Base-by-base conservation (phyloP, 2,329 filamentous ascomycete genomes). In the Aspergillus sergii region DNA sequence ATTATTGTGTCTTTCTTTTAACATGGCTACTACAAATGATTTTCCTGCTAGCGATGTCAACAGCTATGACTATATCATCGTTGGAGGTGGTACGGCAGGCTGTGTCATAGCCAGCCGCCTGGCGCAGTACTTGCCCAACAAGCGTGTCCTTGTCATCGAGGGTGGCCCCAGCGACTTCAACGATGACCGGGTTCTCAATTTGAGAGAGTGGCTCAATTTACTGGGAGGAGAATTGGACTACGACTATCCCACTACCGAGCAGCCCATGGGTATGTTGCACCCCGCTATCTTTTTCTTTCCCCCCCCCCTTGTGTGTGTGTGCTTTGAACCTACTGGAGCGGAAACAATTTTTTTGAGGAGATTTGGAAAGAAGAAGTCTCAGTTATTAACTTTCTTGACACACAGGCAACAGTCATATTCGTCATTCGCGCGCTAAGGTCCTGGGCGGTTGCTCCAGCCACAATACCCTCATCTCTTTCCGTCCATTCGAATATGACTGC, bases 401-500 rank as follows among this genome's bases (percentile, higher is more conserved):
- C 46, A 36, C 46, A 86, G 92, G 93, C 75, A 97, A 97, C 84
- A 95, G 91, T 61, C 86, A 93, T 81, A 96, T 97, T 81, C 89
- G 93, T 68, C 93, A 96, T 82, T 96, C 93, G 16, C 90, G 93
- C 66, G 93, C 93, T 67, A 96, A 96, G 83, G 93, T 97, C 45
- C 86, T 97, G 34, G 93, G 93, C 70, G 93, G 93, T 69, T 97
- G 93, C 84, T 96, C 93, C 51, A 94, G 91, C 64, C 93, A 96
- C 85, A 97, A 97, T 81, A 96, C 93, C 23, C 84, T 96, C 72
- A 96, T 97, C 78, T 95, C 91, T 21, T 96, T 96, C 86, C 88
- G 93, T 30, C 92, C 93, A 9, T 96, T 96, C 75, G 88, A 93
- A 78, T 94, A 96, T 78, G 93, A 97, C 79, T 87, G 91, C 81